Conservation (phyloP, 2,329 filamentous ascomycete species). For the Didymella pomorum region DNA sequence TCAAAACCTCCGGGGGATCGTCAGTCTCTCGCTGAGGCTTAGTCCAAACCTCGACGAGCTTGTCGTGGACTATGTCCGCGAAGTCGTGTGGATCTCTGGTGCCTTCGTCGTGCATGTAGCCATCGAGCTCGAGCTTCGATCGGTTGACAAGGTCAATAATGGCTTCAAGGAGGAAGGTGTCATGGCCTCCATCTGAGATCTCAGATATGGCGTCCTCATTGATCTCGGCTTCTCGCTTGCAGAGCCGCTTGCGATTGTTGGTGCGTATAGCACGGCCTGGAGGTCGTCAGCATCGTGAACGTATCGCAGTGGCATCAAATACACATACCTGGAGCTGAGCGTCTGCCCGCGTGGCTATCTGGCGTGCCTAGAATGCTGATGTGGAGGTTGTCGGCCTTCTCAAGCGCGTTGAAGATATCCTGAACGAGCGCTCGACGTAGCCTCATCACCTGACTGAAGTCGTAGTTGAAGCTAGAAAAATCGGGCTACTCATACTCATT, state of each 20-base stretch:
- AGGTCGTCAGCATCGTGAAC: background rate
- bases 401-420: slow-evolving; percentile 25
- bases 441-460: slow-evolving; percentile 29
- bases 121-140: background rate
- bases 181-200: background rate
- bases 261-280: background rate
- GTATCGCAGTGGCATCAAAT: background rate
- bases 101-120: background rate
- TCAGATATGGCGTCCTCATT: slow-evolving; percentile 4
- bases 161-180: slow-evolving; percentile 6
- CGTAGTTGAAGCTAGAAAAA: slow-evolving; percentile 21
- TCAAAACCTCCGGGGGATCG: background rate
- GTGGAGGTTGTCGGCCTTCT: slow-evolving; percentile 16
- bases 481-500: slow-evolving; percentile 29
- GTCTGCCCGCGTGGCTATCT: background rate
- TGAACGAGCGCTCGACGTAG: slow-evolving; percentile 26
- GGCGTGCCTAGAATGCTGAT: slow-evolving; percentile 6
- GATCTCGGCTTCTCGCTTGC: slow-evolving; percentile 17
- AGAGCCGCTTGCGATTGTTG: slow-evolving; percentile 19
- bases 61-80: slow-evolving; percentile 8
- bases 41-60: slow-evolving; percentile 5
- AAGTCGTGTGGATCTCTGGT: background rate
- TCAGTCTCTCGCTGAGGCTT: background rate
- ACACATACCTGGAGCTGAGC: background rate
- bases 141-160: slow-evolving; percentile 10